Evolutionary conservation across 345 rosid genomes (phyloP).

Genomic region (Abelmoschus esculentus): DNA sequence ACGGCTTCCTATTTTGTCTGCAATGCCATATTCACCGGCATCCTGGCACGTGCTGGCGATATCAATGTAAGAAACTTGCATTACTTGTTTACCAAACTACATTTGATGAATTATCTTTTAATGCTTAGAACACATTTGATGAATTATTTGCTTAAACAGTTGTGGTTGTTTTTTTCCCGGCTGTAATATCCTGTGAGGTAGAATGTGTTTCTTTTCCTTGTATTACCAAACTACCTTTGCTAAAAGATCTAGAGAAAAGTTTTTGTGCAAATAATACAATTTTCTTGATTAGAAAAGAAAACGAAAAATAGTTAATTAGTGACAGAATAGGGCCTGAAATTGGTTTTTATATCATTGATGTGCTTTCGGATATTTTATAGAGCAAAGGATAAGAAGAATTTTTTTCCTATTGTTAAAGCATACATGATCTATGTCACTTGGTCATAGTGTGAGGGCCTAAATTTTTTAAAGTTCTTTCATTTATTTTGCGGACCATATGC

Average conservation of each 20-base stretch:
- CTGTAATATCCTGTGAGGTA: background rate
- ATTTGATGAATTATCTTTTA: background rate
- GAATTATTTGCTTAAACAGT: background rate
- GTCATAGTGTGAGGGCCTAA: background rate
- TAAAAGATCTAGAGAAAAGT: no score
- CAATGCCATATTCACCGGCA: slow-evolving; percentile 68
- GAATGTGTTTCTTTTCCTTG: background rate
- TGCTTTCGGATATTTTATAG: no score
- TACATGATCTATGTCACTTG: background rate
- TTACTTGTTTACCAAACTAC: background rate
- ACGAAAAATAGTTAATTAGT: no score
- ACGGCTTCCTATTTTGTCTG: slow-evolving; percentile 91
- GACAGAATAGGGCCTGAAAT: no score
- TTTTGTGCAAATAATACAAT: no score
- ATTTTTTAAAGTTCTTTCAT: no score
- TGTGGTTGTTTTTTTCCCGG: background rate
- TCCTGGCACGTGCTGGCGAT: slow-evolving; percentile 52
- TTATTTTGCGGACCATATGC: no score
- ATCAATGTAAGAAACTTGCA: slow-evolving; percentile 53
- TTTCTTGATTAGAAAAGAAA: no score
- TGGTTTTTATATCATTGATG: no score
- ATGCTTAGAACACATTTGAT: background rate
- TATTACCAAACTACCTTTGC: background rate
- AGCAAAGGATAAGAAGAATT: no score
- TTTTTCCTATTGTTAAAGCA: no score